These are phyloP conservation scores for Lactarius akahatsu DNA, from an alignment of 768 basidiomycete species.

Conservation along the genomic window DNA sequence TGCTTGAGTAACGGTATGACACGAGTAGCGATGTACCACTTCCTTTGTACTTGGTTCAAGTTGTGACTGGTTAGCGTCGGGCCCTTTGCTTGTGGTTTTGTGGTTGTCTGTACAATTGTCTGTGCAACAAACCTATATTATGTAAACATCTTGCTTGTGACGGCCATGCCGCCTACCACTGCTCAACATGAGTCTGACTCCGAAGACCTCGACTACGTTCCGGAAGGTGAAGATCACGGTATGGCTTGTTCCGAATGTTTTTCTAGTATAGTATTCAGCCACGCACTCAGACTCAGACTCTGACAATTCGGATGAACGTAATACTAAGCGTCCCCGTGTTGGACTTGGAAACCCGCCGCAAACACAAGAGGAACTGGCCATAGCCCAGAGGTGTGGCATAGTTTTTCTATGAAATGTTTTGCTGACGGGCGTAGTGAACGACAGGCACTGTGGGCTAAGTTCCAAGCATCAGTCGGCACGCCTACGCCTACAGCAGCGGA, in stretches of 20 bases:
- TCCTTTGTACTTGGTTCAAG: neutral
- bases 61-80: neutral
- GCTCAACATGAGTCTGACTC: conserved; percentile 50
- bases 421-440: conserved; percentile 46
- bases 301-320: conserved; percentile 42
- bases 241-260: neutral
- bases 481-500: conserved; percentile 30
- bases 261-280: neutral
- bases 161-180: conserved; percentile 12
- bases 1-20: conserved; percentile 1
- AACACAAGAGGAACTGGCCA: conserved; percentile 39
- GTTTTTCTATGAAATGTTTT: conserved; percentile 12
- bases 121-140: conserved; percentile 17
- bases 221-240: conserved; percentile 44
- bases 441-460: conserved; percentile 63
- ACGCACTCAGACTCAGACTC: conserved; percentile 34
- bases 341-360: conserved; percentile 29
- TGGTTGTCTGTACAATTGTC: conserved; percentile 1
- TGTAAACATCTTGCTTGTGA: conserved; percentile 15
- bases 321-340: conserved; percentile 38
- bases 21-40: neutral
- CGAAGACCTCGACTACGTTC: conserved; percentile 72
- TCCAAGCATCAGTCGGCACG: conserved; percentile 59
- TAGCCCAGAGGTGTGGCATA: conserved; percentile 42
- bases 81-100: neutral